Evolutionary conservation across 371 early-diverging fungal species (phyloP).

Genomic region (Rozella allomycis): DNA sequence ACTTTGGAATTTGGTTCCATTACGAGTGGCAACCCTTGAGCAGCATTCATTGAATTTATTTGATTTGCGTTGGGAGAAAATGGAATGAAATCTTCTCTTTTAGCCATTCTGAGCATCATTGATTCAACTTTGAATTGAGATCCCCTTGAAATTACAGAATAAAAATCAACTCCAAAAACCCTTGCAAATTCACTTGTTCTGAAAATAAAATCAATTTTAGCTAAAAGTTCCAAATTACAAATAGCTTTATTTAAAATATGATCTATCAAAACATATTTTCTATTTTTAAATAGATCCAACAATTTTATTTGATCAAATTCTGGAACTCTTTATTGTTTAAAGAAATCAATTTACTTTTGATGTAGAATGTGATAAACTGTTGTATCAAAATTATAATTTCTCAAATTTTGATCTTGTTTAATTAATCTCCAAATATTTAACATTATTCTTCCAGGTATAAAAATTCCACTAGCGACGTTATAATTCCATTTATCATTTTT

Average conservation of each 20-base stretch:
- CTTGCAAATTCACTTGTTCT: constrained; percentile 48
- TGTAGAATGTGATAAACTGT: constrained; percentile 43
- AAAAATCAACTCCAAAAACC: constrained; percentile 67
- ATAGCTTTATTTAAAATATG: background rate
- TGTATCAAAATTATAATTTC: constrained; percentile 52
- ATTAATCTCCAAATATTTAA: constrained; percentile 71
- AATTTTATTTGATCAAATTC: background rate
- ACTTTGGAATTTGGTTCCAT: constrained; percentile 64
- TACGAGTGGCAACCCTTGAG: constrained; percentile 58
- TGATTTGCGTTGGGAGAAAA: constrained; percentile 10
- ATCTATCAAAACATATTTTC: background rate
- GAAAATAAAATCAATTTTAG: background rate
- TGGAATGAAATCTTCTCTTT: constrained; percentile 38
- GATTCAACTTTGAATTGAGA: constrained; percentile 78
- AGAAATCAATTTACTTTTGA: constrained; percentile 21
- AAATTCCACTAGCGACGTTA: constrained; percentile 33
- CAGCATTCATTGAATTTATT: constrained; percentile 18
- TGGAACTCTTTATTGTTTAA: background rate
- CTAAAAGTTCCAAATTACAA: background rate
- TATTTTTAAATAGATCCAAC: background rate
- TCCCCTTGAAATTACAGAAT: constrained; percentile 59
- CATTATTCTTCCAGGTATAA: constrained; percentile 49
- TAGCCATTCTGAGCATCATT: constrained; percentile 55
- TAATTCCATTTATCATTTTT: constrained; percentile 32
- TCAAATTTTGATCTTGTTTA: constrained; percentile 40